A percentile compares a stretch with the other conserved stretches of the same genome.
Conservation (phyloP, 495 filamentous ascomycete species). For the Aspergillus sparsus region DNA sequence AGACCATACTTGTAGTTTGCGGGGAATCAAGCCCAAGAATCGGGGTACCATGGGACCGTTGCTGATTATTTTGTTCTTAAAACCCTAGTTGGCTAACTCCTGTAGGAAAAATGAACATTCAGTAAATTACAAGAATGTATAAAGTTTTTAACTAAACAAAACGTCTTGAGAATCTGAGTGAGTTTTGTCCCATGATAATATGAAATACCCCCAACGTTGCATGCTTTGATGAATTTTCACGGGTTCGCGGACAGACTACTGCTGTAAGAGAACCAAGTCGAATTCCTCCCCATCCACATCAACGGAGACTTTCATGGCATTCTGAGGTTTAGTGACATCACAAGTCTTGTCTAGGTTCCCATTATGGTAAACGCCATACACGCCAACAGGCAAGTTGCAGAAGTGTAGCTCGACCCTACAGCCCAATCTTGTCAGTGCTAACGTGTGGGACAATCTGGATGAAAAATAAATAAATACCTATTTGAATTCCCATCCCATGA, state of each 20-base stretch:
- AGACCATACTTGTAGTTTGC: too few species aligned
- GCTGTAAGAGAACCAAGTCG: not conserved
- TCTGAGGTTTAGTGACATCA: not conserved
- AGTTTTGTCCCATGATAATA: too few species aligned
- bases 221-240: too few species aligned
- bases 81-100: too few species aligned
- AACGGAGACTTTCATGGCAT: not conserved
- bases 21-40: too few species aligned
- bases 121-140: too few species aligned
- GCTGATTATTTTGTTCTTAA: too few species aligned
- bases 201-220: too few species aligned
- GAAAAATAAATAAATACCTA: not conserved
- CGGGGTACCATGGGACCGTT: too few species aligned
- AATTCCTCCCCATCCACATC: not conserved
- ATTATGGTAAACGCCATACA: slow-evolving; percentile 7
- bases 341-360: not conserved
- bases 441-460: not conserved
- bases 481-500: slow-evolving; percentile 29
- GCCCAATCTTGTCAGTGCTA: not conserved
- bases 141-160: too few species aligned
- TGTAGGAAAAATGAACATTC: too few species aligned
- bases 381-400: not conserved
- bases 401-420: not conserved
- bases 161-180: too few species aligned
- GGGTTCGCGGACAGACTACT: not conserved